phyloP scores from a whole-genome alignment of 2,329 filamentous ascomycete species.

The Purpureocillium lavendulum region DNA sequence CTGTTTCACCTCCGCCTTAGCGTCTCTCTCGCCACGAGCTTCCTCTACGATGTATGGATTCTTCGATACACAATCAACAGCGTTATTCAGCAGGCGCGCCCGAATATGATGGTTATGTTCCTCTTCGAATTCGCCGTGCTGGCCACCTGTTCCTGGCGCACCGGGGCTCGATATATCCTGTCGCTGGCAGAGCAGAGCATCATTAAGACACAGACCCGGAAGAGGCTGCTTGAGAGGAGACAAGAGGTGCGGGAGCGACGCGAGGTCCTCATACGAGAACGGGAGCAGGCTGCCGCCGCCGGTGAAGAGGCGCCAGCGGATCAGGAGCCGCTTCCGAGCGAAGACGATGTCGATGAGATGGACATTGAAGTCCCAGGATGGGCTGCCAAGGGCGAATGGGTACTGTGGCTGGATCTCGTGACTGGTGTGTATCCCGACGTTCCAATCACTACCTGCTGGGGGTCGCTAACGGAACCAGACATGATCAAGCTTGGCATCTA shows the following conservation, averaged over 20 bases:
- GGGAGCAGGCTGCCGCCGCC: slow-evolving; percentile 38
- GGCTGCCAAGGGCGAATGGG: slow-evolving; percentile 91
- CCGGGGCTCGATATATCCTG: slow-evolving; percentile 68
- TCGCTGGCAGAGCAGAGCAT: slow-evolving; percentile 72
- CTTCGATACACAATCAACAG: slow-evolving; percentile 74
- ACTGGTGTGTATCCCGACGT: slow-evolving; percentile 49
- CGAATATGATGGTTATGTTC: slow-evolving; percentile 99
- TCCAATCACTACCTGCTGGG: slow-evolving; percentile 8
- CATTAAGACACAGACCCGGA: slow-evolving; percentile 62
- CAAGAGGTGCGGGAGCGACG: slow-evolving; percentile 56
- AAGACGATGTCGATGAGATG: slow-evolving; percentile 80
- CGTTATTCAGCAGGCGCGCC: slow-evolving; percentile 79
- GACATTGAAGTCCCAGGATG: slow-evolving; percentile 93
- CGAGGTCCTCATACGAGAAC: slow-evolving; percentile 40
- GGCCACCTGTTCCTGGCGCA: slow-evolving; percentile 71
- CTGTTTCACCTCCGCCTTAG: slow-evolving; percentile 81
- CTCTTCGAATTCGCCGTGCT: slow-evolving; percentile 94
- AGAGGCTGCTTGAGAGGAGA: slow-evolving; percentile 59
- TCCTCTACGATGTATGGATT: slow-evolving; percentile 72
- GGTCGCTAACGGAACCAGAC: slow-evolving; percentile 40
- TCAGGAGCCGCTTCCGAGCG: slow-evolving; percentile 46
- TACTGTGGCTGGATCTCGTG: slow-evolving; percentile 78
- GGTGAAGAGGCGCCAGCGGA: slow-evolving; percentile 48
- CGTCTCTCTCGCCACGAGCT: slow-evolving; percentile 68
- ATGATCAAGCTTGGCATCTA: slow-evolving; percentile 89